Base-by-base conservation (phyloP, 768 basidiomycete species). In the Sarcomyxa edulis region DNA sequence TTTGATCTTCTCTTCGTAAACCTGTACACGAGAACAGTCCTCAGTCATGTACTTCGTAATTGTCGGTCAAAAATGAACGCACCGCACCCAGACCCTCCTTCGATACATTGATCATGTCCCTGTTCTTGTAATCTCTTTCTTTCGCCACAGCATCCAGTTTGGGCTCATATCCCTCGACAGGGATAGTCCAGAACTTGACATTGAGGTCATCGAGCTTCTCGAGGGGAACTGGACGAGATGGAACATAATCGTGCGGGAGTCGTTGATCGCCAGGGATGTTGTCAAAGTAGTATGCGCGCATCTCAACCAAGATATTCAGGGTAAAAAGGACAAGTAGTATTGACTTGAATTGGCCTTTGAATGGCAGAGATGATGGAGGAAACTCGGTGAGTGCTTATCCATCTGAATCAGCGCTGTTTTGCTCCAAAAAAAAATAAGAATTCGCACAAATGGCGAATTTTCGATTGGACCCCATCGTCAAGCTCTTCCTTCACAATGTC, bases 1-100 rank as follows among this genome's bases (percentile, higher is more conserved):
- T 55, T 86, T 84, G 54, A 95, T 74, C 61, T 86, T 91, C 16
- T 69, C 54, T 51, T 96, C 91, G 60, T 90, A 95, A 6, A 64
- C 49, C 65, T 72, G 36, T 3, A 8, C 24, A 35, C 16, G 10
- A 37, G 28, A 25, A 15, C n/a, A 20, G n/a, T 37, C 21, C 9
- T 14, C 41, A 25, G 37, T 26, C 10, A 25, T 39, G n/a, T 18
- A 15, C 34, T 11, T 18, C 33, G 16, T 10, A 28, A 32, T 32
- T 23, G 16, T 34, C 3, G 16, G 32, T n/a, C 32, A 16, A 25
- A 22, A 22, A n/a, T 16, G 23, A n/a, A 59, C 66, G 16, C 46
- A 75, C 67, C 41, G 88, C 88, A 1, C 92, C 93, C 33, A 98
- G 64, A 0, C 80, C 84, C 49, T 76, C 79, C 52, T 79, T 81